Evolutionary conservation across 2,329 filamentous ascomycete genomes (phyloP).

Genomic region (Lomentospora prolificans): DNA sequence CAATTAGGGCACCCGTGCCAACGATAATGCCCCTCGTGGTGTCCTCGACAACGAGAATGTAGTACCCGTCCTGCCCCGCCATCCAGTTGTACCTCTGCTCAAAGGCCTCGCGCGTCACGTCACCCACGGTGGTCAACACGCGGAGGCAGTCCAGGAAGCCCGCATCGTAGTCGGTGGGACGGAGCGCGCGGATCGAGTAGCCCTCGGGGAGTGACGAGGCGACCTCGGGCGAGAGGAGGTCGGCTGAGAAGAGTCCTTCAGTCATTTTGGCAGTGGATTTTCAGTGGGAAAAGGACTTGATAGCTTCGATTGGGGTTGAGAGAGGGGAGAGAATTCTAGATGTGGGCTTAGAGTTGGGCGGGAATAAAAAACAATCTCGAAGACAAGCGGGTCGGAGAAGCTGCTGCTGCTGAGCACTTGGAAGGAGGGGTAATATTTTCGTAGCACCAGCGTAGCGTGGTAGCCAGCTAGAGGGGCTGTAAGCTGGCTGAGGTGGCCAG

Average conservation of each 20-base stretch:
- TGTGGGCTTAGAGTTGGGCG: neutral
- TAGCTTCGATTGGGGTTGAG: neutral
- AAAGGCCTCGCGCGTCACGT: conserved; percentile 68
- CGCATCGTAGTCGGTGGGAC: conserved; percentile 63
- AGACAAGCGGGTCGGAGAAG: neutral
- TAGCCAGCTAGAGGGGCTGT: neutral
- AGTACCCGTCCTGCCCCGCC: conserved; percentile 66
- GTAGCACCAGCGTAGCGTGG: too few species aligned
- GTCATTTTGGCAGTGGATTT: conserved; percentile 1
- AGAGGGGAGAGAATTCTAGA: neutral
- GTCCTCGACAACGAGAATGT: conserved; percentile 77
- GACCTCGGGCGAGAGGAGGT: conserved; percentile 71
- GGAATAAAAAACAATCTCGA: neutral
- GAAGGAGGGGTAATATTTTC: too few species aligned
- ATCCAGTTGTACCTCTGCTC: conserved; percentile 77
- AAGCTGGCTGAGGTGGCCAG: neutral
- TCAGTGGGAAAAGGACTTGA: neutral
- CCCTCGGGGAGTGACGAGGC: conserved; percentile 62
- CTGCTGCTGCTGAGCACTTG: neutral
- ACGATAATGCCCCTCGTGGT: conserved; percentile 56
- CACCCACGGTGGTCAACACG: conserved; percentile 86
- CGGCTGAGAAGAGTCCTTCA: conserved; percentile 62
- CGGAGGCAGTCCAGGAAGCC: conserved; percentile 88
- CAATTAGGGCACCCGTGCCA: conserved; percentile 81
- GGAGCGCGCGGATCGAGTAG: conserved; percentile 75